phyloP scores from a whole-genome alignment of 306 rosid species.

The Cucurbita argyrosperma region DNA sequence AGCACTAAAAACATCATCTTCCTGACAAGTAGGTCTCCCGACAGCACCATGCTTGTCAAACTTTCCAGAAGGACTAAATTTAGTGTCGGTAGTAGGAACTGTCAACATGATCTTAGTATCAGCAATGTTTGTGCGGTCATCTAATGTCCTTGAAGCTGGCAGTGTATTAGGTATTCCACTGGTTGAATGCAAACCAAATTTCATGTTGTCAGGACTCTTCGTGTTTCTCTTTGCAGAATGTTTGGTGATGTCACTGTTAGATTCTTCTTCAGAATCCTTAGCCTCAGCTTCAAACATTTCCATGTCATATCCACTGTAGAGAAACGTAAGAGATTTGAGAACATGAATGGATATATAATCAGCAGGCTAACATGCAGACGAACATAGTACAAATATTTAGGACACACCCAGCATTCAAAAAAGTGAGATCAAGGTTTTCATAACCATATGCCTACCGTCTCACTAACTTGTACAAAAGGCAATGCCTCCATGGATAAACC shows the following conservation, averaged over 20 bases:
- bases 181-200: conserved; percentile 14
- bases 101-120: neutral
- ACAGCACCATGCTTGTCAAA: conserved; percentile 10
- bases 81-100: neutral
- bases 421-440: no score
- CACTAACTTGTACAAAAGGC: neutral
- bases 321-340: conserved; percentile 12
- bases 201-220: conserved; percentile 30
- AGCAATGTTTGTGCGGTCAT: neutral
- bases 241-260: conserved; percentile 26
- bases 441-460: no score
- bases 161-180: conserved; percentile 11
- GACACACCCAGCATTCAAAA: neutral
- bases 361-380: neutral
- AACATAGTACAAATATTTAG: neutral
- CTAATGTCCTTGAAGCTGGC: conserved; percentile 18
- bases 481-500: neutral
- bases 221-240: conserved; percentile 20
- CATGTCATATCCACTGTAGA: conserved; percentile 69
- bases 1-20: conserved; percentile 13
- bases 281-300: conserved; percentile 65
- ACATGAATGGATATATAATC: neutral
- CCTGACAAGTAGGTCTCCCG: conserved; percentile 14
- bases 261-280: conserved; percentile 88
- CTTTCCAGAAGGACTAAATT: conserved; percentile 11